Conservation (phyloP, 2,329 filamentous ascomycete species). For the Simplicillium sp. region DNA sequence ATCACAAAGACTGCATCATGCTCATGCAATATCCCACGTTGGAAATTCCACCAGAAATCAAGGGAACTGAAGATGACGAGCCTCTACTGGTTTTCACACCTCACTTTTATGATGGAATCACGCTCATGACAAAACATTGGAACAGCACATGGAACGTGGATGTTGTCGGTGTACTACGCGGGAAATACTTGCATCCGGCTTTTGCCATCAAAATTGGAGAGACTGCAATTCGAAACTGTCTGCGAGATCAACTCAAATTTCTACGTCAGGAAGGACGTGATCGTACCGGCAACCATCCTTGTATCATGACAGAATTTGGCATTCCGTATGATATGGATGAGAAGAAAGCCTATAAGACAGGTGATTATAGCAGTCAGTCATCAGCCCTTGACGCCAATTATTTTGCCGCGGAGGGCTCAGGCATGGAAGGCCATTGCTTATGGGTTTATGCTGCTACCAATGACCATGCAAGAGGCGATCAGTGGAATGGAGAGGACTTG, state of each 20-base stretch:
- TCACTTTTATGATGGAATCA: conserved; percentile 96
- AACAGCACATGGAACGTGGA: conserved; percentile 97
- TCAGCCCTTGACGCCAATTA: conserved; percentile 94
- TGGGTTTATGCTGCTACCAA: conserved; percentile 85
- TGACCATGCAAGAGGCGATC: conserved; percentile 78
- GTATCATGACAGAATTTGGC: conserved; percentile 87
- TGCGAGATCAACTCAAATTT: conserved; percentile 75
- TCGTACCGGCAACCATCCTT: conserved; percentile 79
- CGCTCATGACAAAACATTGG: conserved; percentile 97
- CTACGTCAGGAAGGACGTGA: conserved; percentile 83
- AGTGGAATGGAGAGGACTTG: conserved; percentile 96
- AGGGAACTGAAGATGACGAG: conserved; percentile 82
- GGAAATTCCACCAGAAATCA: conserved; percentile 82
- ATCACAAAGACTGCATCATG: conserved; percentile 76
- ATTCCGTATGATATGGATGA: conserved; percentile 99
- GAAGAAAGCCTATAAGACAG: conserved; percentile 88
- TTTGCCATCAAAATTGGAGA: conserved; percentile 92
- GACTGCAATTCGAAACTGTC: conserved; percentile 86
- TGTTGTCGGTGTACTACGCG: conserved; percentile 82
- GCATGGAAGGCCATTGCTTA: conserved; percentile 75
- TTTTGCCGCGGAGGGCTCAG: conserved; percentile 78
- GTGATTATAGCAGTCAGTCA: conserved; percentile 87
- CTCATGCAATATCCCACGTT: conserved; percentile 87
- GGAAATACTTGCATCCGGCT: conserved; percentile 77
- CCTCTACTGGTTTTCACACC: conserved; percentile 84